phyloP scores from a whole-genome alignment of 2,329 filamentous ascomycete genomes.

The Graphilbum ipis-grandicollis region DNA sequence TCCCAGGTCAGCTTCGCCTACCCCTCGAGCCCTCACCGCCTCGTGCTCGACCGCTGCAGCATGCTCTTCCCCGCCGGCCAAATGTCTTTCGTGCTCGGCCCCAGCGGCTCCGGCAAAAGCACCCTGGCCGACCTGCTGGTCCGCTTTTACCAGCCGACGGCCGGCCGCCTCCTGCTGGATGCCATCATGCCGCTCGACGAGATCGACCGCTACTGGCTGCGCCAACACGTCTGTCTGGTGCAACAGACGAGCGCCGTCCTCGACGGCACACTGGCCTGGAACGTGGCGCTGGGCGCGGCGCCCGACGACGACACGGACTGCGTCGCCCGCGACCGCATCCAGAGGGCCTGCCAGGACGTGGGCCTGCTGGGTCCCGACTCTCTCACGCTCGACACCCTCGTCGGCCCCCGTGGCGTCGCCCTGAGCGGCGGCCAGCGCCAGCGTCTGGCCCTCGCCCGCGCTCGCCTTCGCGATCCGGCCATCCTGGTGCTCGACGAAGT shows the following conservation, averaged over 20 bases:
- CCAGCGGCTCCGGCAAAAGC: conserved; percentile 84
- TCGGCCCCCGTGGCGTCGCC: conserved; percentile 45
- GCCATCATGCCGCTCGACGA: conserved; percentile 34
- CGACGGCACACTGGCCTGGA: conserved; percentile 59
- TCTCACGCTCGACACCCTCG: conserved; percentile 53
- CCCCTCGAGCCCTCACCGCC: conserved; percentile 45
- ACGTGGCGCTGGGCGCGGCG: conserved; percentile 54
- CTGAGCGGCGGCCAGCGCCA: conserved; percentile 80
- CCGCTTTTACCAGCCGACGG: conserved; percentile 52
- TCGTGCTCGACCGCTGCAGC: conserved; percentile 41
- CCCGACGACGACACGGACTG: conserved; percentile 2
- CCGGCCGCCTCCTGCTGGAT: conserved; percentile 54
- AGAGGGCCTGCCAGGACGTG: conserved; percentile 43
- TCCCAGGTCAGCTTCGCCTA: conserved; percentile 65
- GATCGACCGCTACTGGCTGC: conserved; percentile 54
- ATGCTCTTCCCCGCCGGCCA: conserved; percentile 57
- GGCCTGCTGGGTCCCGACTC: conserved; percentile 47
- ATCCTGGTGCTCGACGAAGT: conserved; percentile 79
- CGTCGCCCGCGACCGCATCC: conserved; percentile 37
- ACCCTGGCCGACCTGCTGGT: conserved; percentile 69
- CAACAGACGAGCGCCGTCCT: conserved; percentile 74
- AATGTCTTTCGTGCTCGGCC: conserved; percentile 67
- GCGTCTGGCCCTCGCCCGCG: conserved; percentile 62
- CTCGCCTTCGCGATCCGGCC: conserved; percentile 57
- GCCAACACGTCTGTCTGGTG: conserved; percentile 60